phyloP scores from a whole-genome alignment of 371 early-diverging fungal genomes.

The Mucor circinelloides region DNA sequence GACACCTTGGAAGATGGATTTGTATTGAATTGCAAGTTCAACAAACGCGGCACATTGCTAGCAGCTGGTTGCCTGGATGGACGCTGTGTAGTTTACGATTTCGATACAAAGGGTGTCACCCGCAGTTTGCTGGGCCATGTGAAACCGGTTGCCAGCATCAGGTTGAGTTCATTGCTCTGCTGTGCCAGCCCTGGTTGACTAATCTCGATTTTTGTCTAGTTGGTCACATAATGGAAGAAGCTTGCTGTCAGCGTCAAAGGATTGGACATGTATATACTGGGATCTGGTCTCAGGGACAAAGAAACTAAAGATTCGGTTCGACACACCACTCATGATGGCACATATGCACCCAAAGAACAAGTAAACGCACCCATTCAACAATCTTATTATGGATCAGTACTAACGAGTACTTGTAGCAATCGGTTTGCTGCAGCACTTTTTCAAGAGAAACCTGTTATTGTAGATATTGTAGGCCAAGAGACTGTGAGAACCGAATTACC shows the following conservation, averaged over 20 bases:
- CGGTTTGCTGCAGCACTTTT: constrained; percentile 59
- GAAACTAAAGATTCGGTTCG: constrained; percentile 62
- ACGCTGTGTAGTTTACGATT: constrained; percentile 84
- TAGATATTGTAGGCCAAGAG: constrained; percentile 45
- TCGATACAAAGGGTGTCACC: constrained; percentile 78
- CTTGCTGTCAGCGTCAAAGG: constrained; percentile 70
- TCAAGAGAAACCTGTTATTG: constrained; percentile 55
- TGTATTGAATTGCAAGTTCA: constrained; percentile 66
- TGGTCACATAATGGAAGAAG: constrained; percentile 75
- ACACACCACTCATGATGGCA: constrained; percentile 65
- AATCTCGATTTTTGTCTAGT: constrained; percentile 30
- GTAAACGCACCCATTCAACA: constrained; percentile 28
- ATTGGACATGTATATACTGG: constrained; percentile 90
- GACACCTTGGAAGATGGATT: constrained; percentile 78
- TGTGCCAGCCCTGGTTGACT: not conserved
- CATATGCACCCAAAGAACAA: constrained; percentile 74
- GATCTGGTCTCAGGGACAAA: constrained; percentile 66
- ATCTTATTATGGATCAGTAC: not conserved
- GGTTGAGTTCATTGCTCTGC: constrained; percentile 49
- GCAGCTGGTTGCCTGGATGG: constrained; percentile 86
- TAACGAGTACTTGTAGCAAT: constrained; percentile 28
- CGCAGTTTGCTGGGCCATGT: constrained; percentile 77
- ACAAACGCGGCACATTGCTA: constrained; percentile 73
- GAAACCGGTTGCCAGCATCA: constrained; percentile 71
- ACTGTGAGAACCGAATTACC: constrained; percentile 22